Base-by-base conservation (phyloP, 306 rosid genomes). In the Lathyrus aphaca region DNA sequence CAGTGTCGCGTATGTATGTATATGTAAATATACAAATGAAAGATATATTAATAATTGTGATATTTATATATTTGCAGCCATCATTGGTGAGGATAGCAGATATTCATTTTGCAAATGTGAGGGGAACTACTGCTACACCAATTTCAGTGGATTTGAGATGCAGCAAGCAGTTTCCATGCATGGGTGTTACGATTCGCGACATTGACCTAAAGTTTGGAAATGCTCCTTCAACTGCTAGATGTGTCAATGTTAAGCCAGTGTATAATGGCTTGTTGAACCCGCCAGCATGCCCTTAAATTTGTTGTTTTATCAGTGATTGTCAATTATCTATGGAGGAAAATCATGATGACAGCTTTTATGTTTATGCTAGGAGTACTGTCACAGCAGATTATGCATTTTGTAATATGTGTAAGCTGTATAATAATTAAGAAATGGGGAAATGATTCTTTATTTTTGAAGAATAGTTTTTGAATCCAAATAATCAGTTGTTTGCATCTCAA, bases 121-220 rank as follows among this genome's bases (percentile, higher is more conserved):
- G 6, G 32, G 96, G 96, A 55, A 89, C 96, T 5, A 58, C 93
- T 42, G 11, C 7, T 10, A 54, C 96, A 6, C 49, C 61, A 6
- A 12, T 71, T 16, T 85, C 87, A 49, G 87, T 89, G 72, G 81
- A 79, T 14, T 16, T 89, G 8, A 64, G 70, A 58, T 89, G 96
- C 78, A 89, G 96, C 82, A 4, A 49, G 23, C 12, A 29, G 5
- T 53, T 1, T 55, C 89, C 89, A 8, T 89, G 96, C 59, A 5
- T 56, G 29, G 73, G 83, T 12, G 46, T 89, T 14, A 69, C 76
- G 14, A 21, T 87, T 15, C 8, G 32, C 1, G 48, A 89, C 81
- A 71, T 89, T 5, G 62, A 87, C 27, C 71, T 87, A 9, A 82
- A 62, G 80, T 7, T 38, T 48, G 6, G 64, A 74, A 0, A 3